Evolutionary conservation across 768 basidiomycete genomes (phyloP), one percentile per base, ranked within the genome.

Genomic region (Termitomyces eurrhizus): DNA sequence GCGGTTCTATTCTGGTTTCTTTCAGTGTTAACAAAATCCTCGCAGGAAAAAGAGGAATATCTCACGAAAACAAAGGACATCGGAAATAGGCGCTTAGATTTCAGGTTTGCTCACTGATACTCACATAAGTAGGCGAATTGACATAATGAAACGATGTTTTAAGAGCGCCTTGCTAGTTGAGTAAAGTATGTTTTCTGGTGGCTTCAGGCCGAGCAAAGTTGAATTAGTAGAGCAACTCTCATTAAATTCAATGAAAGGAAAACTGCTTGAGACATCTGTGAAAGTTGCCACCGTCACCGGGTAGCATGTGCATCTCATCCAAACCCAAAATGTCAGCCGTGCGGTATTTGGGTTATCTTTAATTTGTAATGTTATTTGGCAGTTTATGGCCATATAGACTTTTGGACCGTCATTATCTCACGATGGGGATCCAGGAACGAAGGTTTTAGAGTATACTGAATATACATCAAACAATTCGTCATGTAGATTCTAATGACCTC

Each of bases 51-150:
- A 61, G 73, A 74, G 26, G 64, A 80, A 33, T 90, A 90, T 66
- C 73, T 88, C 2, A 65, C 68, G 11, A 86, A 81, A 1, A 86
- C 88, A 11, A 81, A 69, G 24, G 86, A 89, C 64, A 65, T 78
- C 26, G 86, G 86, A 37, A 88, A 86, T 61, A 75, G 80, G 61
- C 76, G 84, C n/a, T 75, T 88, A 35, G 84, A 87, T 67, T 88
- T 86, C 68, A 74, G 83, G 37, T 87, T 87, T 62, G 83, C 82
- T 4, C 81, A 87, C 70, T 65, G 33, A 59, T 44, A 8, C 42
- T 44, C 42, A 4, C 42, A 44, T 41, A 14, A 21, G 50, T 21
- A 35, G 36, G 37, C 6, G 24, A 41, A 26, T 39, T 16, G 11
- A 18, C 8, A 26, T 12, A 26, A 18, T 53, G 37, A 7, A 24